A percentile compares a stretch with the other conserved stretches of the same genome.
These are phyloP conservation scores for Sporisorium scitamineum DNA, from an alignment of 1,284 basidiomycete species.

Conservation along the genomic window DNA sequence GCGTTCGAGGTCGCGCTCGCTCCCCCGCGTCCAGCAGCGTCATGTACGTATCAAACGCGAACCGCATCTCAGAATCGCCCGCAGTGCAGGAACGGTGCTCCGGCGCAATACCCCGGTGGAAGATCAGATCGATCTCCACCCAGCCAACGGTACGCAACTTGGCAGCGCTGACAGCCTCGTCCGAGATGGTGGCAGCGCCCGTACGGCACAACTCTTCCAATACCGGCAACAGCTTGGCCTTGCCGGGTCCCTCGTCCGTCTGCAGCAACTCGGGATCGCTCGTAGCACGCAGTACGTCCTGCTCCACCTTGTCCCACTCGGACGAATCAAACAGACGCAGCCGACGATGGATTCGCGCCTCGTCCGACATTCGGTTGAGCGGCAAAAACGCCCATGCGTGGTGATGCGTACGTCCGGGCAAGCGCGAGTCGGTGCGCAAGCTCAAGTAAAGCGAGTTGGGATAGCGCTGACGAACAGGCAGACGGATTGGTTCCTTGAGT, in stretches of 20 bases:
- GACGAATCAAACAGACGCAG: conserved; percentile 48
- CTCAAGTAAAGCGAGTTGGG: conserved; percentile 48
- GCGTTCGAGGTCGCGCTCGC: conserved; percentile 36
- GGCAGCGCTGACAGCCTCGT: conserved; percentile 25
- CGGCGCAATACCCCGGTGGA: conserved; percentile 53
- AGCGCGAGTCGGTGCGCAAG: conserved; percentile 54
- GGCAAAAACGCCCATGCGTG: conserved; percentile 53
- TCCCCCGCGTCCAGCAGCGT: conserved; percentile 53
- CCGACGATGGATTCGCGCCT: conserved; percentile 33
- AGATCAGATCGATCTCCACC: conserved; percentile 58
- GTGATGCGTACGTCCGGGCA: conserved; percentile 53
- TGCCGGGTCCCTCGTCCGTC: conserved; percentile 6
- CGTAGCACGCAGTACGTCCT: conserved; percentile 50
- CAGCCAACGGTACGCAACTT: conserved; percentile 47
- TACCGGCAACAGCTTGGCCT: conserved; percentile 38
- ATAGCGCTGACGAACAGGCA: conserved; percentile 52
- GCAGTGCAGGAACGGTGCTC: conserved; percentile 53
- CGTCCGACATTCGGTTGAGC: conserved; percentile 55
- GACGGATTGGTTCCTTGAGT: conserved; percentile 41
- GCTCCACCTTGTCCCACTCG: conserved; percentile 54
- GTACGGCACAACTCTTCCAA: conserved; percentile 52
- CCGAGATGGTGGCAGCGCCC: conserved; percentile 22
- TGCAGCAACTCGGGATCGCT: conserved; percentile 39
- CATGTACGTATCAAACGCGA: conserved; percentile 55
- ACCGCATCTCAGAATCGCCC: conserved; percentile 61